Percentiles rank a stretch among this genome's conserved stretches.
These are phyloP conservation scores for Chalaropsis thielavioides DNA, from an alignment of 2,329 filamentous ascomycete species.

Conservation along the genomic window DNA sequence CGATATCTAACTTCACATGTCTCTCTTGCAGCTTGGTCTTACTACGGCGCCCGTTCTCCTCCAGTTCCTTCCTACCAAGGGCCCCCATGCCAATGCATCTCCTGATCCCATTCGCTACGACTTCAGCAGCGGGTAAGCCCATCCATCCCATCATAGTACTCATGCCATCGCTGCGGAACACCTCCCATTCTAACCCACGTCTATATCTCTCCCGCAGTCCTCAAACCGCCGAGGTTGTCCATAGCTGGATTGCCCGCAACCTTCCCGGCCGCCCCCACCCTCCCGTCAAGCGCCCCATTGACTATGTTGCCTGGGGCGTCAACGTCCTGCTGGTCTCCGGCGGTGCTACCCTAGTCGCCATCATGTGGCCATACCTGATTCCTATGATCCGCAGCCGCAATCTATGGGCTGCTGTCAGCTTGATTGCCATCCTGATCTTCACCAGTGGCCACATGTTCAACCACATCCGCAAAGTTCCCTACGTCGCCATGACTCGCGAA, in stretches of 20 bases:
- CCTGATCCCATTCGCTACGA: constrained; percentile 65
- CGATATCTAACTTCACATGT: not conserved
- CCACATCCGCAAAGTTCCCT: constrained; percentile 90
- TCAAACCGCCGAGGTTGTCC: constrained; percentile 61
- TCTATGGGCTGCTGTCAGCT: constrained; percentile 77
- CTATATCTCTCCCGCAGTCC: constrained; percentile 36
- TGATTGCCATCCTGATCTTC: constrained; percentile 83
- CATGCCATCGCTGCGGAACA: not conserved
- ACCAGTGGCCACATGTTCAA: constrained; percentile 99
- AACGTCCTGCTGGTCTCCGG: constrained; percentile 56
- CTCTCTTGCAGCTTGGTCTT: constrained; percentile 56
- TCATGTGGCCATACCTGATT: constrained; percentile 63
- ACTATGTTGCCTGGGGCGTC: constrained; percentile 63
- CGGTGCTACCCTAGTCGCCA: constrained; percentile 49
- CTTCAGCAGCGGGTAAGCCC: constrained; percentile 60
- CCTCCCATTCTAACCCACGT: constrained; percentile 8
- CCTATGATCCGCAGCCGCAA: constrained; percentile 82
- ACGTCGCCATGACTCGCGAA: constrained; percentile 69
- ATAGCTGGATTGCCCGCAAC: constrained; percentile 64
- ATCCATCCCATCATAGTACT: not conserved
- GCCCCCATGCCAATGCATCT: constrained; percentile 59
- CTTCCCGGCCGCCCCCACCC: constrained; percentile 68
- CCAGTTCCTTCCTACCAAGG: constrained; percentile 66
- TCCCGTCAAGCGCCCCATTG: constrained; percentile 65
- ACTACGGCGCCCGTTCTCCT: constrained; percentile 88